Conservation (phyloP, 768 basidiomycete species). For the Pulveroboletus sp. region DNA sequence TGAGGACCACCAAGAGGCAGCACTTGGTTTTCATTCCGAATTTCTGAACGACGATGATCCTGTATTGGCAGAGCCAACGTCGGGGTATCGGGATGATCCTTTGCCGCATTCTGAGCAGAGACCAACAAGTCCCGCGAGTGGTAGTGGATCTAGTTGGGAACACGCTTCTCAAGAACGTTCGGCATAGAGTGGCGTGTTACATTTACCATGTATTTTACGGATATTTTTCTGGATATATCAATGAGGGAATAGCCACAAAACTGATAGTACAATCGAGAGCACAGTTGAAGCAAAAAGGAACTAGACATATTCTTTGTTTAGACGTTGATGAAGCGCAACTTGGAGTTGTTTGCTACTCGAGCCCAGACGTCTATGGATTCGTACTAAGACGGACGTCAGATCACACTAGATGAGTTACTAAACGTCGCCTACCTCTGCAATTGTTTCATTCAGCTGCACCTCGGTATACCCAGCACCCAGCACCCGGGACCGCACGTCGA, state of each 20-base stretch:
- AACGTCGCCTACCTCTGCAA: constrained; percentile 56
- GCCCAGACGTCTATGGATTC: constrained; percentile 79
- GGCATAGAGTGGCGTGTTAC: constrained; percentile 10
- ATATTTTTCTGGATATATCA: constrained; percentile 22
- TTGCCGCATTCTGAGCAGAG: constrained; percentile 17
- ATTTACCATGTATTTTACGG: constrained; percentile 18
- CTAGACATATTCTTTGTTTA: constrained; percentile 2
- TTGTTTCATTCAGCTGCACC: constrained; percentile 81
- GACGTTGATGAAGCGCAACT: constrained; percentile 61
- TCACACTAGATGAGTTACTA: not conserved
- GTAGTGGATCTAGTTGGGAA: constrained; percentile 68
- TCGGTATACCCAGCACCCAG: constrained; percentile 89
- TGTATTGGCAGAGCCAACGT: constrained; percentile 27
- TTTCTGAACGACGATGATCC: constrained; percentile 79
- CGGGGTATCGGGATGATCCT: constrained; percentile 55
- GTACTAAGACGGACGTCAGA: constrained; percentile 53
- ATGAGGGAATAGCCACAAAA: constrained; percentile 7
- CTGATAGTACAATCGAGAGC: constrained; percentile 16
- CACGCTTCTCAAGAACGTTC: constrained; percentile 49
- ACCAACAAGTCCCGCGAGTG: constrained; percentile 34
- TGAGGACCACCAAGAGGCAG: constrained; percentile 34
- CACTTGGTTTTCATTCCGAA: constrained; percentile 65
- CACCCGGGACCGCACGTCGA: constrained; percentile 84
- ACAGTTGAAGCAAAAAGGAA: not conserved
- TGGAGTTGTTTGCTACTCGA: constrained; percentile 79